A percentile compares a stretch with the other conserved stretches of the same genome.
These are phyloP conservation scores for Gracilaria caudata DNA, from an alignment of 23 red algal species.

Conservation along the genomic window DNA sequence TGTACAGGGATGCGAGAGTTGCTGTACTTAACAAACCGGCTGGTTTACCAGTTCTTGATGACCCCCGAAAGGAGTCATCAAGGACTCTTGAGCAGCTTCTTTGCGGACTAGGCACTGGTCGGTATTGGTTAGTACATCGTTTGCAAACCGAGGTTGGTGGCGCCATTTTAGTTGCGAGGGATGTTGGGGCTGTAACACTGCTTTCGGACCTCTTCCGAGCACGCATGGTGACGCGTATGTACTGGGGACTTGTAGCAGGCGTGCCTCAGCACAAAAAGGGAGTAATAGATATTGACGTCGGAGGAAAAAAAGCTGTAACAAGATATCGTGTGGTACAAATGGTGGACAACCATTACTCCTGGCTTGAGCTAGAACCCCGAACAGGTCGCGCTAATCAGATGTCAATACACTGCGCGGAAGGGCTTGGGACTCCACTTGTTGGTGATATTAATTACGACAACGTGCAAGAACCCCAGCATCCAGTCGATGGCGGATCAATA, in stretches of 20 bases:
- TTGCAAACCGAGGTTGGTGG: constrained; percentile 67
- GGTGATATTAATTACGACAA: constrained; percentile 58
- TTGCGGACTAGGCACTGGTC: constrained; percentile 45
- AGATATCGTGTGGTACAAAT: constrained; percentile 67
- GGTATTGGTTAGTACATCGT: constrained; percentile 71
- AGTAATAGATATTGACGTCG: constrained; percentile 43
- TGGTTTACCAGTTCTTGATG: constrained; percentile 38
- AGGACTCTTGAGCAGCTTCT: constrained; percentile 41
- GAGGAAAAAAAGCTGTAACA: constrained; percentile 57
- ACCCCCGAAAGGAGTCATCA: background rate
- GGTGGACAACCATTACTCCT: constrained; percentile 62
- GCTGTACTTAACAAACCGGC: constrained; percentile 66
- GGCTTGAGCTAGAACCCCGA: constrained; percentile 69
- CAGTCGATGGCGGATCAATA: background rate
- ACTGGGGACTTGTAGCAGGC: constrained; percentile 74
- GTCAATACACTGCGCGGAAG: constrained; percentile 72
- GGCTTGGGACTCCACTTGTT: constrained; percentile 57
- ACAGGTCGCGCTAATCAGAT: constrained; percentile 74
- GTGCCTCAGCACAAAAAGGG: constrained; percentile 34
- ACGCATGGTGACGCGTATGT: constrained; percentile 49
- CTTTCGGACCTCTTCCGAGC: constrained; percentile 51
- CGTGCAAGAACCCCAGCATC: background rate
- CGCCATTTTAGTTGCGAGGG: constrained; percentile 63
- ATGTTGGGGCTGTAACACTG: constrained; percentile 54
- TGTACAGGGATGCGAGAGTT: constrained; percentile 58